These are phyloP conservation scores for Talaromyces atroroseus DNA, from an alignment of 2,329 filamentous ascomycete species.

Conservation along the genomic window DNA sequence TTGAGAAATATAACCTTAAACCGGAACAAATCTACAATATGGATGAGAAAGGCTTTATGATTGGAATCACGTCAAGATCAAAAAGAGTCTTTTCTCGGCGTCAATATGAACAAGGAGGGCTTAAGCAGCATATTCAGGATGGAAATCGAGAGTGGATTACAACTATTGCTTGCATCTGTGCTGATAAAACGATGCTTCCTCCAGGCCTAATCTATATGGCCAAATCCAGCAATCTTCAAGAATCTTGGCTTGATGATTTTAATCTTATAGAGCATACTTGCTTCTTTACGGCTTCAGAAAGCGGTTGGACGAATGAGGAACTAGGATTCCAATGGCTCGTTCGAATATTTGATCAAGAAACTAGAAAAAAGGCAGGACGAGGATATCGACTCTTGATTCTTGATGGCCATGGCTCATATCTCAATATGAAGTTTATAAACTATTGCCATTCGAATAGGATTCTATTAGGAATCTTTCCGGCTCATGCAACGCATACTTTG, in stretches of 20 bases:
- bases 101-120: conserved; percentile 7
- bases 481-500: no score
- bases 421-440: background rate
- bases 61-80: conserved; percentile 12
- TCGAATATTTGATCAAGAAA: background rate
- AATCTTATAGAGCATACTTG: background rate
- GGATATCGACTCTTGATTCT: background rate
- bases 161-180: conserved; percentile 10
- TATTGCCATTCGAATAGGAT: no score
- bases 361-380: background rate
- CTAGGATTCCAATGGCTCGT: background rate
- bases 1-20: background rate
- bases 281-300: background rate
- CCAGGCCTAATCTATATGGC: conserved; percentile 17
- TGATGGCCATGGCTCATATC: background rate
- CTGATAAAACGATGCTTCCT: conserved; percentile 12
- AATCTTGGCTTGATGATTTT: conserved; percentile 15
- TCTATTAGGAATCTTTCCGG: no score
- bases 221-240: conserved; percentile 15
- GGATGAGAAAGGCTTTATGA: conserved; percentile 6
- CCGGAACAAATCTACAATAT: conserved; percentile 6
- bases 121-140: conserved; percentile 15
- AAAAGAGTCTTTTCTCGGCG: conserved; percentile 16
- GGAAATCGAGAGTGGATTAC: conserved; percentile 20
- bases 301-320: background rate